Evolutionary conservation across 768 basidiomycete species (phyloP).

Genomic region (Fibroporia radiculosa): DNA sequence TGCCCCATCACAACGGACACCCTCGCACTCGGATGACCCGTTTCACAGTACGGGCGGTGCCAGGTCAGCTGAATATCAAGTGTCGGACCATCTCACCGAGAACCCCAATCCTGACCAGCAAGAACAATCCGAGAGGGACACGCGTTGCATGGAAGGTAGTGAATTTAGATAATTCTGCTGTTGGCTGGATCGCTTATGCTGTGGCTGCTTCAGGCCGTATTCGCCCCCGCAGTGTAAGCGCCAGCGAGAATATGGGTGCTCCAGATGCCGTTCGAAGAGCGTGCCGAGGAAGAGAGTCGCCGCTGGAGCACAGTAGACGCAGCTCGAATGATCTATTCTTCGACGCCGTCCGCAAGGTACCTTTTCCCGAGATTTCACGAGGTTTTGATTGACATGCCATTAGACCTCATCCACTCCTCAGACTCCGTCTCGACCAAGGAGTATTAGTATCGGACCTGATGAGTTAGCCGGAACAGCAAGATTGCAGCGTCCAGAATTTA

Average conservation of each 20-base stretch:
- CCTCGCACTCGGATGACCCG: background rate
- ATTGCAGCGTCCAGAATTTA: conserved; percentile 7
- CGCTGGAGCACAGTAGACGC: conserved; percentile 24
- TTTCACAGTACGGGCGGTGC: background rate
- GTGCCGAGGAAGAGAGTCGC: conserved; percentile 11
- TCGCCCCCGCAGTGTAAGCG: conserved; percentile 22
- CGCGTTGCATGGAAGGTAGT: conserved; percentile 1
- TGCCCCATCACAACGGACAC: background rate
- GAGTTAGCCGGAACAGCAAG: conserved; percentile 2
- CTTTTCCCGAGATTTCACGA: conserved; percentile 4
- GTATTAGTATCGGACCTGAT: conserved; percentile 14
- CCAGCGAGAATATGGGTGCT: conserved; percentile 20
- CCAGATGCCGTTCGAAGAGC: conserved; percentile 11
- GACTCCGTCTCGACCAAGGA: conserved; percentile 11
- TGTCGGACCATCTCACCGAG: background rate
- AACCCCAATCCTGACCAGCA: background rate
- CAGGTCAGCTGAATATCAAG: background rate
- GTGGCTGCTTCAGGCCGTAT: conserved; percentile 16
- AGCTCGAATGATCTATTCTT: conserved; percentile 31
- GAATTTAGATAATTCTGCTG: background rate
- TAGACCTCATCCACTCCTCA: conserved; percentile 7
- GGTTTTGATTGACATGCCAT: background rate
- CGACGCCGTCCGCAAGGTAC: conserved; percentile 27
- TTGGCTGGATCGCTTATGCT: background rate
- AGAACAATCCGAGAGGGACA: conserved; percentile 1